Base-by-base conservation (phyloP, 1,284 basidiomycete genomes). In the Sanghuangporus baumii region DNA sequence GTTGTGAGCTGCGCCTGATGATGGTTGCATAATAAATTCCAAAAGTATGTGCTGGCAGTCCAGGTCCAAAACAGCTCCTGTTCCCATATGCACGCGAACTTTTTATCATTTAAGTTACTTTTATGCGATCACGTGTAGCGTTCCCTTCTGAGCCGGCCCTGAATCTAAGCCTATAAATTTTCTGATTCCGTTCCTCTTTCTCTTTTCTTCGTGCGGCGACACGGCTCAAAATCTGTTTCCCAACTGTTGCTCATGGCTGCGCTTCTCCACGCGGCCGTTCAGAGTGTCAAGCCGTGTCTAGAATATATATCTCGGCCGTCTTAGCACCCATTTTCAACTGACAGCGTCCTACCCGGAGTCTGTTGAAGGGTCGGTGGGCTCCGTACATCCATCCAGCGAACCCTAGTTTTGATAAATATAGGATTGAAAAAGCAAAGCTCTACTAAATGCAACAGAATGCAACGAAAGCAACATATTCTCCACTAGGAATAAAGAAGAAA, bases 201-300 rank as follows among this genome's bases (percentile, higher is more conserved):
- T 9, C 59, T 69, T 67, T 75, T 71, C 73, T 77, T 80, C 59
- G 88, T 91, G 89, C 89, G 89, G 89, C 89, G 78, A 79, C 89
- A 84, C 86, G 83, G 83, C 82, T 81, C 50, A 26, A 80, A 78
- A 69, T 72, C 74, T 78, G 86, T 77, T 86, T 85, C 89, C 88
- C 82, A 61, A 81, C 14, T 88, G 89, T 91, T 91, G 89, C 89
- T 91, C 89, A 87, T 88, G 78, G 79, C 65, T 78, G 86, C 80
- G 72, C 73, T 74, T 70, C 63, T 74, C 69, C 69, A 88, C 79
- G 86, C 83, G 81, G 86, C 79, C 74, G 88, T 91, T 90, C 73
- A 31, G 89, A 91, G 89, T 89, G 89, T 91, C 89, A 89, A 80
- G 86, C 80, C 79, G 87, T 88, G 89, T 79, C 77, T 78, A 80